These are phyloP conservation scores for Mycena kentingensis DNA, from an alignment of 768 basidiomycete genomes.

Conservation along the genomic window DNA sequence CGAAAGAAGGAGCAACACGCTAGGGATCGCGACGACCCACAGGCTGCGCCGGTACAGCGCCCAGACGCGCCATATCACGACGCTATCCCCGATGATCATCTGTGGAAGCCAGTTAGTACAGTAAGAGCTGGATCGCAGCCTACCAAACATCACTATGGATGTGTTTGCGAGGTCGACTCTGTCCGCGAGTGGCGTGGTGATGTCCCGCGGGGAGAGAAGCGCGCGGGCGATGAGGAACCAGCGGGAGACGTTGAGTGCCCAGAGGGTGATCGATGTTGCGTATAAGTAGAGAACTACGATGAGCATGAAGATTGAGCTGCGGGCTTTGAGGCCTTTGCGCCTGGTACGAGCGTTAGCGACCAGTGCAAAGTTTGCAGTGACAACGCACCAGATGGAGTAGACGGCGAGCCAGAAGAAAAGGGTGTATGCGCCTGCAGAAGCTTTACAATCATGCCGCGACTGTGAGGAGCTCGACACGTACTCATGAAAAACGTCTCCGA, in stretches of 20 bases:
- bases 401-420: constrained; percentile 4
- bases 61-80: constrained; percentile 19
- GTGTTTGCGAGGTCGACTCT: not conserved
- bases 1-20: constrained; percentile 10
- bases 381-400: not conserved
- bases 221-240: not conserved
- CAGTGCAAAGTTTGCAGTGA: not conserved
- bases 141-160: not conserved
- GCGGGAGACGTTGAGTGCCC: not conserved
- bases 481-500: constrained; percentile 4
- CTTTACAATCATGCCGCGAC: not conserved
- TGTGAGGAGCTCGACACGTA: not conserved
- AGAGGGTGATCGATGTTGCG: constrained; percentile 7
- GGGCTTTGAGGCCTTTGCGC: constrained; percentile 3
- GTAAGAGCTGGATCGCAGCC: not conserved
- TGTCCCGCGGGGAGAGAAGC: not conserved
- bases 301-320: constrained; percentile 5
- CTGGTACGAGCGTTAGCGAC: not conserved
- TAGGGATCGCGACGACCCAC: constrained; percentile 7
- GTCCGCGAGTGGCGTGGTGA: not conserved
- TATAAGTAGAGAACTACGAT: constrained; percentile 6
- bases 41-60: constrained; percentile 3
- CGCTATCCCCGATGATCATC: constrained; percentile 18
- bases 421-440: not conserved
- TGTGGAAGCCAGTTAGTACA: not conserved